phyloP scores from a whole-genome alignment of 31 red algal genomes.

The Bonnemaisonia californica region DNA sequence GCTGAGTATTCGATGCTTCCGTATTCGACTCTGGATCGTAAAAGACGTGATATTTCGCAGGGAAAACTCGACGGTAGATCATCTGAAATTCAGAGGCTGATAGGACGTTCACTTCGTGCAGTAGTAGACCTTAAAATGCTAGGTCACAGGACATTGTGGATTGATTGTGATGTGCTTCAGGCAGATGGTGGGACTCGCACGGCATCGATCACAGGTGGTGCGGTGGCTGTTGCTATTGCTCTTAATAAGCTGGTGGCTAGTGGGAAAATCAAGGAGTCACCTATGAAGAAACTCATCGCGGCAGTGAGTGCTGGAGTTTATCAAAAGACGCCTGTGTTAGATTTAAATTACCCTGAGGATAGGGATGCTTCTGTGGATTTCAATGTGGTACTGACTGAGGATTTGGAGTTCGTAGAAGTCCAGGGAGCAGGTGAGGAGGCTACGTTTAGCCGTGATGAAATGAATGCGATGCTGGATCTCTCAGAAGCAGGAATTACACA shows the following conservation, averaged over 20 bases:
- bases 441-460: not conserved
- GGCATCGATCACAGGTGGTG: constrained; percentile 24
- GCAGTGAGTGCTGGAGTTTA: constrained; percentile 13
- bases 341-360: constrained; percentile 20
- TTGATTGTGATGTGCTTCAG: constrained; percentile 36
- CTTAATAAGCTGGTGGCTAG: not conserved
- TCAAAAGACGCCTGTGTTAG: not conserved
- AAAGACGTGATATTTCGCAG: not conserved
- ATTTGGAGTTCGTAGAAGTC: constrained; percentile 15
- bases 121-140: constrained; percentile 28
- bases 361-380: constrained; percentile 26
- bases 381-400: constrained; percentile 30
- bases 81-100: constrained; percentile 21
- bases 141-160: not conserved
- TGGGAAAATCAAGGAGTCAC: not conserved
- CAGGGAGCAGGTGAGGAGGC: constrained; percentile 19
- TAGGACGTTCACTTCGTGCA: constrained; percentile 11
- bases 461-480: constrained; percentile 4
- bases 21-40: not conserved
- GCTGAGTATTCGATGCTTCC: constrained; percentile 37
- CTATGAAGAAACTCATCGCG: not conserved
- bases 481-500: too few relatives aligned
- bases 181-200: constrained; percentile 35
- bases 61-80: constrained; percentile 10
- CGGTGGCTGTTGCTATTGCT: constrained; percentile 2